Evolutionary conservation across 108 stramenopile species (phyloP).

Genomic region (Epipyxis sp.): DNA sequence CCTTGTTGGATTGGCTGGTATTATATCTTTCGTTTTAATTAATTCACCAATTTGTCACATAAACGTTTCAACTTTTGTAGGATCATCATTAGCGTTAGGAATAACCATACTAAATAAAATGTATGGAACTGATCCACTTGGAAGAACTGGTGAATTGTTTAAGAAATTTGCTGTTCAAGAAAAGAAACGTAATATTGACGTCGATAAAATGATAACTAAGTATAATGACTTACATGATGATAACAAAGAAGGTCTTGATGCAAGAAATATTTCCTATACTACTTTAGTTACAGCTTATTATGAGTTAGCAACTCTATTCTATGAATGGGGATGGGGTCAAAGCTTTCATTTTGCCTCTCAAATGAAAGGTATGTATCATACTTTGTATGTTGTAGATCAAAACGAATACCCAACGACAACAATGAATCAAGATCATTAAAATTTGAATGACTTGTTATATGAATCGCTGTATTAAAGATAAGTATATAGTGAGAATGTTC

Average conservation of each 20-base stretch:
- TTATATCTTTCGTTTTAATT: too few species aligned
- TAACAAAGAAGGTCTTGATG: conserved; percentile 20
- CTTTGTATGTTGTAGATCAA: too few species aligned
- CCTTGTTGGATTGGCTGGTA: too few species aligned
- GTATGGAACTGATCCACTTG: conserved; percentile 13
- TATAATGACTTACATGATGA: conserved; percentile 57
- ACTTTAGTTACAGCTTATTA: conserved; percentile 58
- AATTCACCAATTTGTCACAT: too few species aligned
- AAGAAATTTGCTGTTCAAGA: conserved; percentile 8
- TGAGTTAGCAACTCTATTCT: conserved; percentile 57
- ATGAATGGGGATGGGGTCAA: conserved; percentile 60
- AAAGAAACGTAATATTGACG: conserved; percentile 35
- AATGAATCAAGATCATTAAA: too few species aligned
- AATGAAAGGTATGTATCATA: too few species aligned
- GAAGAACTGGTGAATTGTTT: not conserved
- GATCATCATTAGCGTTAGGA: not conserved
- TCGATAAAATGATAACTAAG: conserved; percentile 49
- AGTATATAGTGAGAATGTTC: too few species aligned
- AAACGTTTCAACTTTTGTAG: not conserved
- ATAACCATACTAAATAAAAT: not conserved
- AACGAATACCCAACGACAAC: too few species aligned
- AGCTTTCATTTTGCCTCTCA: conserved; percentile 56
- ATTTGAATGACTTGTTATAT: too few species aligned
- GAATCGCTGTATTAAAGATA: too few species aligned
- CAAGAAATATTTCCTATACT: conserved; percentile 37